These are phyloP conservation scores for Fusarium avenaceum DNA, from an alignment of 2,329 filamentous ascomycete species.

Conservation along the genomic window DNA sequence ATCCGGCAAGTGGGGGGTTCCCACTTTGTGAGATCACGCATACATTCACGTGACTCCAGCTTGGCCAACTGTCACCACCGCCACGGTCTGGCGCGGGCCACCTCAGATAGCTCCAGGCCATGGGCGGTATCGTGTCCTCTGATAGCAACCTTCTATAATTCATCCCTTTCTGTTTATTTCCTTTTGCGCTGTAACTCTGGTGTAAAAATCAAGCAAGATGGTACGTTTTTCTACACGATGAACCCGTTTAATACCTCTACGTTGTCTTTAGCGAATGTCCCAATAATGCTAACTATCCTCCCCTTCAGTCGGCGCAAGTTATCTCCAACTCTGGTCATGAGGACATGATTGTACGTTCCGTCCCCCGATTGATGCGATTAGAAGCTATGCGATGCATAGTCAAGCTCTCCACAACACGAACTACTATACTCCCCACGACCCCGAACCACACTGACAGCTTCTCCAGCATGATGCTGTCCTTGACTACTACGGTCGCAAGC, in stretches of 20 bases:
- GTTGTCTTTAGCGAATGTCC: background rate
- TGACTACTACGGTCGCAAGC: slow-evolving; percentile 96
- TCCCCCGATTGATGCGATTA: slow-evolving; percentile 17
- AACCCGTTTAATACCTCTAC: background rate
- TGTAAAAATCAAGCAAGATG: slow-evolving; percentile 42
- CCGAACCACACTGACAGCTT: slow-evolving; percentile 41
- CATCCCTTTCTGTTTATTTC: slow-evolving; percentile 29
- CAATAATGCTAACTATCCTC: slow-evolving; percentile 48
- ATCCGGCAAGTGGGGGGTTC: slow-evolving; percentile 45
- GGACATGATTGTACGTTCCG: slow-evolving; percentile 95
- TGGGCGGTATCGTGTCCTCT: slow-evolving; percentile 51
- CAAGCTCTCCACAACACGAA: slow-evolving; percentile 7
- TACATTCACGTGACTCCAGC: slow-evolving; percentile 40
- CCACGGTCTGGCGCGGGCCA: slow-evolving; percentile 37
- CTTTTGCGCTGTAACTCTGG: slow-evolving; percentile 33
- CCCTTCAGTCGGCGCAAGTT: slow-evolving; percentile 58
- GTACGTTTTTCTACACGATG: slow-evolving; percentile 31
- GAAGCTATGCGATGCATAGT: slow-evolving; percentile 15
- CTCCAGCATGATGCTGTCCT: slow-evolving; percentile 93
- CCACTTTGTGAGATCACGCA: slow-evolving; percentile 23
- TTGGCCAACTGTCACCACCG: slow-evolving; percentile 50
- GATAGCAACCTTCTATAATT: slow-evolving; percentile 41
- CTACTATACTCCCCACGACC: background rate
- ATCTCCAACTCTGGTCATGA: slow-evolving; percentile 76
- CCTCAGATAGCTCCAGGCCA: slow-evolving; percentile 44